Evolutionary conservation across 2,329 filamentous ascomycete genomes (phyloP).

Genomic region (Rhinocladiella similis): DNA sequence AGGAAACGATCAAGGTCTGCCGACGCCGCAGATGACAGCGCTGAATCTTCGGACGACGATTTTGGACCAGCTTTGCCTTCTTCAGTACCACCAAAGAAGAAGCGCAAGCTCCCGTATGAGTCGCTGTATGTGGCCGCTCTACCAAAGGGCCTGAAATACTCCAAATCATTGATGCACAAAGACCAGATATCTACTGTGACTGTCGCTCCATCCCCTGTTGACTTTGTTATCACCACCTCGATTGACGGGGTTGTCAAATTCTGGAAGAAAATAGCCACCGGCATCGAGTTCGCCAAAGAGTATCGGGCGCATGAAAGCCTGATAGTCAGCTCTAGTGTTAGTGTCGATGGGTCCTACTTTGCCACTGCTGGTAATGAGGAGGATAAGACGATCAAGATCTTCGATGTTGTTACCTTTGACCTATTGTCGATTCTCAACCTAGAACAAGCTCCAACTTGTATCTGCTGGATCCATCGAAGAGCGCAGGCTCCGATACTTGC

Average conservation of each 20-base stretch:
- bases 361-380: slow-evolving; percentile 71
- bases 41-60: slow-evolving; percentile 70
- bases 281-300: slow-evolving; percentile 97
- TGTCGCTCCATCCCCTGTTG: slow-evolving; percentile 77
- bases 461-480: slow-evolving; percentile 90
- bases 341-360: slow-evolving; percentile 88
- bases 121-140: slow-evolving; percentile 92
- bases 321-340: slow-evolving; percentile 79
- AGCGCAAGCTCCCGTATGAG: slow-evolving; percentile 89
- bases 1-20: slow-evolving; percentile 20
- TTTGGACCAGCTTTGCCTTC: slow-evolving; percentile 91
- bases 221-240: slow-evolving; percentile 93
- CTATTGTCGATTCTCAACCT: slow-evolving; percentile 79
- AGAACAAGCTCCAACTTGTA: slow-evolving; percentile 70
- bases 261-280: slow-evolving; percentile 92
- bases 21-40: slow-evolving; percentile 30
- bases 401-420: slow-evolving; percentile 78
- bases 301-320: slow-evolving; percentile 88
- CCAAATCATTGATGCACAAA: slow-evolving; percentile 97
- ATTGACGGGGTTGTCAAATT: slow-evolving; percentile 97
- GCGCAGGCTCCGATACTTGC: slow-evolving; percentile 88
- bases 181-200: slow-evolving; percentile 87
- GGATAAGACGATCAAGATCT: slow-evolving; percentile 52
- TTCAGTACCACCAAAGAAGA: slow-evolving; percentile 78
- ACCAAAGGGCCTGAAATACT: slow-evolving; percentile 78